Conservation (phyloP, 495 filamentous ascomycete genomes). For the Rusavskia elegans region DNA sequence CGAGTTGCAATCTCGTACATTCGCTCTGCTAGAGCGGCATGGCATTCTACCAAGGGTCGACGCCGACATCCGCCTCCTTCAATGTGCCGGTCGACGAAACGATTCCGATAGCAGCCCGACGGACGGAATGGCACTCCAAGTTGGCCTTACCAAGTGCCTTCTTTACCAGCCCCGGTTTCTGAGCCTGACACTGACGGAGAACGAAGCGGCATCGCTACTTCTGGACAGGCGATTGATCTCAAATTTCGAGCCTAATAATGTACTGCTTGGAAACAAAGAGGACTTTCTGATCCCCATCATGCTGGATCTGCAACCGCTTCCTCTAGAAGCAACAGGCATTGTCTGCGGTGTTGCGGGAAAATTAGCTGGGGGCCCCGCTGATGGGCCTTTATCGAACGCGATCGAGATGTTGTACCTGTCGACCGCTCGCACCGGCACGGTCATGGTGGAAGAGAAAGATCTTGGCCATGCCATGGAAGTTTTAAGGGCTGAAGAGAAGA, state of each 20-base stretch:
- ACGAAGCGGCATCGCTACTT: conserved; percentile 71
- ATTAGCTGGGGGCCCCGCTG: conserved; percentile 33
- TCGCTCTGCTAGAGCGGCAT: conserved; percentile 54
- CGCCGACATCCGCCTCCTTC: conserved; percentile 51
- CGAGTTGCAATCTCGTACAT: conserved; percentile 73
- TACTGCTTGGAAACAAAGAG: conserved; percentile 66
- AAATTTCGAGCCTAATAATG: conserved; percentile 36
- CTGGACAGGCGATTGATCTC: conserved; percentile 58
- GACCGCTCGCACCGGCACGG: conserved; percentile 78
- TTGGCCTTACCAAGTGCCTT: conserved; percentile 51
- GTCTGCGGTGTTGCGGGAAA: conserved; percentile 80
- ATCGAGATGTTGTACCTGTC: conserved; percentile 86
- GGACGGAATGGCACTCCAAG: conserved; percentile 43
- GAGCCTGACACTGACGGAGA: conserved; percentile 68
- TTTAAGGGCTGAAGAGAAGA: conserved; percentile 20
- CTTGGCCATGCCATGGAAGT: conserved; percentile 54
- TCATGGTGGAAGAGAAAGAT: conserved; percentile 66
- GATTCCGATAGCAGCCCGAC: conserved; percentile 18
- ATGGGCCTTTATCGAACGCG: neutral
- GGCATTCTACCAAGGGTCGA: conserved; percentile 61
- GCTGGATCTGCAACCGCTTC: conserved; percentile 65
- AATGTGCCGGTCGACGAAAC: conserved; percentile 60
- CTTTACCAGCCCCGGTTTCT: conserved; percentile 64
- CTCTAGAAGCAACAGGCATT: conserved; percentile 82
- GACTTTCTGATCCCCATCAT: conserved; percentile 78